Percentiles rank a stretch among this genome's conserved stretches.
These are phyloP conservation scores for Cunninghamia lanceolata DNA, from an alignment of 75 land plant species.

Conservation along the genomic window DNA sequence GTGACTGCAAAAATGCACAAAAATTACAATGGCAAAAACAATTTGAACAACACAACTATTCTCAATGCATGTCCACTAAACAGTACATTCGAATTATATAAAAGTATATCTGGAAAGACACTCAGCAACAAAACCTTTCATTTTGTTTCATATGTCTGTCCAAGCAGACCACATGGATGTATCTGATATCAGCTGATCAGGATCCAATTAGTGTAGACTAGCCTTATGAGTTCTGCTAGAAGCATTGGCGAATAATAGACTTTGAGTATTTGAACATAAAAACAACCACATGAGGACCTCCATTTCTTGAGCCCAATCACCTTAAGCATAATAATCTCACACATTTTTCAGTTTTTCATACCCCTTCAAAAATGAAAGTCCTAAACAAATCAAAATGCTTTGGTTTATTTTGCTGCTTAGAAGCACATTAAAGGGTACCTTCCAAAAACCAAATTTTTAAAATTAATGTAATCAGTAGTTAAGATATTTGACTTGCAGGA, in stretches of 20 bases:
- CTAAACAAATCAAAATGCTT: not conserved
- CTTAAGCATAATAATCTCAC: not conserved
- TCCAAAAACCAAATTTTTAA: not conserved
- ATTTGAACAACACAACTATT: not conserved
- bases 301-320: not conserved
- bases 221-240: not conserved
- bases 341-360: not conserved
- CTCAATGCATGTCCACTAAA: not conserved
- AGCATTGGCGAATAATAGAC: not conserved
- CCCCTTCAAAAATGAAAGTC: not conserved
- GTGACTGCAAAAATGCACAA: slow-evolving; percentile 19
- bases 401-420: not conserved
- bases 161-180: not conserved
- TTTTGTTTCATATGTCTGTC: not conserved
- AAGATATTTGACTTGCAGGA: not conserved
- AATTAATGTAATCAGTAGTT: not conserved
- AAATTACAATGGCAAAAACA: not conserved
- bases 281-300: not conserved
- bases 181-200: not conserved
- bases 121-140: not conserved
- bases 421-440: not conserved
- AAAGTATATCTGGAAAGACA: not conserved
- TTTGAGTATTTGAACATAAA: not conserved
- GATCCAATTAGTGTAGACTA: not conserved
- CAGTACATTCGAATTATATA: not conserved